Conservation (phyloP, 1,284 basidiomycete species). For the Marasmius tenuissimus region DNA sequence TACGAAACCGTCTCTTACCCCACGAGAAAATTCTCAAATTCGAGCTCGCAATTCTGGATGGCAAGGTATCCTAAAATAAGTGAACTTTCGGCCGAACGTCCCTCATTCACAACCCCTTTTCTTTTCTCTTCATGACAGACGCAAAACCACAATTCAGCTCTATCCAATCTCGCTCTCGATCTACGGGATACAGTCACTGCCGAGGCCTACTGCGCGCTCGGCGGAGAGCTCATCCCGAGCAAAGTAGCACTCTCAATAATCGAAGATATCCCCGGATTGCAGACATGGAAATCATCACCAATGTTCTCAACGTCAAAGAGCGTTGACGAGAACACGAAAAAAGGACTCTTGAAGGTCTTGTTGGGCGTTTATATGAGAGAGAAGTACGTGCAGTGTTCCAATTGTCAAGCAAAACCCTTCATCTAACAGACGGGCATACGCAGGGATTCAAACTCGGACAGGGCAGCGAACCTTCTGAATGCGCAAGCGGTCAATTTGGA, state of each 20-base stretch:
- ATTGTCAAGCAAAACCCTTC: not conserved
- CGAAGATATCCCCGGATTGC: slow-evolving; percentile 29
- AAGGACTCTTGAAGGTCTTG: slow-evolving; percentile 64
- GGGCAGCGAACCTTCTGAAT: slow-evolving; percentile 69
- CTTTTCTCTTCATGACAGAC: slow-evolving; percentile 39
- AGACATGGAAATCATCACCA: slow-evolving; percentile 10
- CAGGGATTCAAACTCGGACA: slow-evolving; percentile 48
- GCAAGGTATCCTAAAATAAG: slow-evolving; percentile 55
- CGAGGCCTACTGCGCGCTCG: slow-evolving; percentile 79
- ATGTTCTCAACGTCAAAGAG: slow-evolving; percentile 30
- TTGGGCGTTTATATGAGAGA: slow-evolving; percentile 83
- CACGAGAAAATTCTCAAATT: slow-evolving; percentile 58
- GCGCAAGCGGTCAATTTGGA: slow-evolving; percentile 82
- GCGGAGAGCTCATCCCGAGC: slow-evolving; percentile 67
- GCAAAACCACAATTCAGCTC: slow-evolving; percentile 62
- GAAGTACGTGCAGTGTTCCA: slow-evolving; percentile 24
- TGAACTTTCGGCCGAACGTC: no score
- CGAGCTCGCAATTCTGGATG: slow-evolving; percentile 80
- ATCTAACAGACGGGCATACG: not conserved
- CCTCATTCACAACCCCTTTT: slow-evolving; percentile 2
- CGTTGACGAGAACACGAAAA: slow-evolving; percentile 56
- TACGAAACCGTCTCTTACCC: slow-evolving; percentile 48
- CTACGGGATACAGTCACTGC: slow-evolving; percentile 76
- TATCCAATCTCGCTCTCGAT: slow-evolving; percentile 68
- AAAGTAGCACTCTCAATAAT: slow-evolving; percentile 57